Evolutionary conservation across 169 alveolate genomes (phyloP).

Genomic region (Hammondia hammondi): DNA sequence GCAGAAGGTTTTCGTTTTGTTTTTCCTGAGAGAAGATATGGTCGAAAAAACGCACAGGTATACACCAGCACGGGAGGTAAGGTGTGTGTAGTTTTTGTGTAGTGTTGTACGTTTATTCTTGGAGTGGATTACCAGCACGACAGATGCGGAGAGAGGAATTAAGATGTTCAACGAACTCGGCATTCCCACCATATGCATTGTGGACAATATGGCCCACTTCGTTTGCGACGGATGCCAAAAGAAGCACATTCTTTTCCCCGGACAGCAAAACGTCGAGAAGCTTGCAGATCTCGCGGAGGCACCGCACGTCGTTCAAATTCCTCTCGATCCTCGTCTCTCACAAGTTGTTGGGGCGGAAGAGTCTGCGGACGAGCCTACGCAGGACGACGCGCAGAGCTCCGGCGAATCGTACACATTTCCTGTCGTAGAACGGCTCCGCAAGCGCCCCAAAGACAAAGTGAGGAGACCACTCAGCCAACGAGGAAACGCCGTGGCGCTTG

Average conservation of each 20-base stretch:
- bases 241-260: constrained; percentile 86
- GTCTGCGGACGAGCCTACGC: neutral
- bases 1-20: neutral
- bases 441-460: neutral
- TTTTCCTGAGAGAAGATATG: neutral
- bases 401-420: neutral
- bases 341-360: neutral
- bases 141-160: constrained; percentile 94
- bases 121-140: constrained; percentile 76
- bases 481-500: no score
- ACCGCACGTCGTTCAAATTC: neutral
- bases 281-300: constrained; percentile 16
- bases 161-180: constrained; percentile 90
- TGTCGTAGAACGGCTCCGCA: neutral
- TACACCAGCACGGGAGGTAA: neutral
- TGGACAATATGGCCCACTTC: constrained; percentile 95
- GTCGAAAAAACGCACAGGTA: neutral
- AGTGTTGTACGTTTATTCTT: neutral
- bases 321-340: constrained; percentile 16
- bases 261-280: neutral
- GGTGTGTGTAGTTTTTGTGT: neutral
- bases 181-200: constrained; percentile 92
- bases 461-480: neutral
- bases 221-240: constrained; percentile 89
- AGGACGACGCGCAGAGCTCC: neutral